Base-by-base conservation (phyloP, 345 rosid genomes). In the Ceriops zippeliana region DNA sequence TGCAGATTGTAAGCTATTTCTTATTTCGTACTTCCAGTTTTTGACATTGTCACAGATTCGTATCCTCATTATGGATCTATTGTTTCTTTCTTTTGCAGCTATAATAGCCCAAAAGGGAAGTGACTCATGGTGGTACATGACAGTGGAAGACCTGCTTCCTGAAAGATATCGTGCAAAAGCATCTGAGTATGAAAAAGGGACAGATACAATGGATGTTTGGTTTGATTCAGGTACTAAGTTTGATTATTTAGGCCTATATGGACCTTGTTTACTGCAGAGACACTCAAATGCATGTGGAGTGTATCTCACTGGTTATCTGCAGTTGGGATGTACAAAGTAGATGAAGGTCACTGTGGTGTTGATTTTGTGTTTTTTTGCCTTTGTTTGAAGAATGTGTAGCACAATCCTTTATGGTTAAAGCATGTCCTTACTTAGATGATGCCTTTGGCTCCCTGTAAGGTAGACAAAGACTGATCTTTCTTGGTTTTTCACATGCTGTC, bases 201-300 rank as follows among this genome's bases (percentile, higher is more conserved):
- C 88, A 32, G 98, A 93, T 81, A 93, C 98, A 24, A 93, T 93
- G 98, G 98, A 93, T 77, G 98, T 93, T 74, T 93, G 91, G 97
- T 93, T 93, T 79, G 96, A 93, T 86, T 93, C 98, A 65, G 95
- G 97, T 93, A 81, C 58, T 63, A 53, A 38, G 64, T 5, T 73
- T 47, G 9, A 59, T 34, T 7, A 11, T 34, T 34, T 52, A 28
- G 68, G 15, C 53, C 30, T 52, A n/a, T 52, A 20, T 31, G 16
- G 61, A 31, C 61, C 31, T 68, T 71, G 54, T 62, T 26, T 22
- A 7, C 27, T 13, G 5, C 30, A 26, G 20, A 65, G 31, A 56
- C 30, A 54, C 13, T 56, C 28, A 22, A 42, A 13, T 9, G 47
- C 49, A 13, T 17, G 15, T 42, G 19, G 15, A 11, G 17, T 42